Conservation (phyloP, 2,329 filamentous ascomycete species). For the Fusarium tuaranense region DNA sequence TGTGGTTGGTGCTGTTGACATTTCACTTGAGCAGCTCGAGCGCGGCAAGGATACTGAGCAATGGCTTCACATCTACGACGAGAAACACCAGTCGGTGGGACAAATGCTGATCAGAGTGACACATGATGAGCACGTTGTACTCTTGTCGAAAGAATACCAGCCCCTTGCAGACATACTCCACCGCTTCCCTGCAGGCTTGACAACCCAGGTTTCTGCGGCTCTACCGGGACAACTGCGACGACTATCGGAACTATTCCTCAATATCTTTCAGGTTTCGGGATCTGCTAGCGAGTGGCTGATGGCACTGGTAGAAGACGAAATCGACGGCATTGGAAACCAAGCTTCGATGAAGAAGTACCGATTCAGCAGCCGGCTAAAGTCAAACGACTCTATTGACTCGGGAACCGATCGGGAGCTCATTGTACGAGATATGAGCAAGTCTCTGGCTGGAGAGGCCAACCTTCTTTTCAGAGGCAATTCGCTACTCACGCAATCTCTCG, state of each 20-base stretch:
- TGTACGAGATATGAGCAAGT: constrained; percentile 82
- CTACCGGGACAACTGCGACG: constrained; percentile 81
- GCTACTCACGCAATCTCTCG: constrained; percentile 89
- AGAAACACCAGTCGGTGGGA: constrained; percentile 80
- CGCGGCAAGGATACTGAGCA: constrained; percentile 83
- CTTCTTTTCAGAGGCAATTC: constrained; percentile 96
- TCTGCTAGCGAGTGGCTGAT: constrained; percentile 90
- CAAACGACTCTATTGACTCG: constrained; percentile 75
- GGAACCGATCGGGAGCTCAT: constrained; percentile 75
- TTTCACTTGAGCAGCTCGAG: constrained; percentile 83
- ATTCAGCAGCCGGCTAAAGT: constrained; percentile 77
- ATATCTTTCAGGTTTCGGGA: constrained; percentile 95
- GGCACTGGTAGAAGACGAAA: constrained; percentile 94
- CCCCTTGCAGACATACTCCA: constrained; percentile 86
- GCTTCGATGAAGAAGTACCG: constrained; percentile 78
- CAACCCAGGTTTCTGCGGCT: constrained; percentile 83
- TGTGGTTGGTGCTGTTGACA: constrained; percentile 80
- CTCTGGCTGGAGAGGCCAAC: constrained; percentile 88
- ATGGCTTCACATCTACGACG: constrained; percentile 87
- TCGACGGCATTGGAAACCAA: constrained; percentile 90
- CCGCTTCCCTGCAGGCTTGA: constrained; percentile 85
- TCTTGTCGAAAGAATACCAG: constrained; percentile 88
- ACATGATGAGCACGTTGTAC: constrained; percentile 89
- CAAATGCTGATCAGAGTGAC: constrained; percentile 86
- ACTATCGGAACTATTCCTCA: constrained; percentile 87